These are phyloP conservation scores for Danielia reshetovae DNA, from an alignment of 805 yeast genomes.

Conservation along the genomic window DNA sequence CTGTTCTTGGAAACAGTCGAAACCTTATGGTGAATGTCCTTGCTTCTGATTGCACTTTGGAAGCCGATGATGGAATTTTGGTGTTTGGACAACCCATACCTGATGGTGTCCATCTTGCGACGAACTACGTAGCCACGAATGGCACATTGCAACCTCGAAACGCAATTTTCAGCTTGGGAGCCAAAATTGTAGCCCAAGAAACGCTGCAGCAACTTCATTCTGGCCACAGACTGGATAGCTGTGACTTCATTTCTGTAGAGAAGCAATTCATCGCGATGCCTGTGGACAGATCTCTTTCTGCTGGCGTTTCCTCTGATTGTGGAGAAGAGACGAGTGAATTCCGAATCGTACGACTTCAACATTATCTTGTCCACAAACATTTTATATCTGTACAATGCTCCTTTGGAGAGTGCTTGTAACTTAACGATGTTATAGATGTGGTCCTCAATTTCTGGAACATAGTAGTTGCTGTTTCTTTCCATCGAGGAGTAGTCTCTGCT, in stretches of 20 bases:
- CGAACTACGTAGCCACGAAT: slow-evolving; percentile 5
- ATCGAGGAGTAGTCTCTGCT: not conserved
- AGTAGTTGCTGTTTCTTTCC: not conserved
- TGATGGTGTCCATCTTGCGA: not conserved
- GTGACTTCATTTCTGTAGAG: slow-evolving; percentile 29
- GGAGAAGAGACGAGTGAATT: slow-evolving; percentile 47
- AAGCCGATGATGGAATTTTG: slow-evolving; percentile 24
- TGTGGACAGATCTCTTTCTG: slow-evolving; percentile 28
- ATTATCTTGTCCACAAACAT: slow-evolving; percentile 62
- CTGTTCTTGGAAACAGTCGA: slow-evolving; percentile 22
- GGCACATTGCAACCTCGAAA: slow-evolving; percentile 5
- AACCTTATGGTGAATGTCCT: slow-evolving; percentile 16
- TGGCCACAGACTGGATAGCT: slow-evolving; percentile 37
- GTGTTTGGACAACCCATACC: slow-evolving; percentile 8
- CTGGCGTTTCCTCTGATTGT: slow-evolving; percentile 46
- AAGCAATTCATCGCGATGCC: slow-evolving; percentile 31
- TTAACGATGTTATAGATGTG: slow-evolving; percentile 32
- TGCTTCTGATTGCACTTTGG: slow-evolving; percentile 45
- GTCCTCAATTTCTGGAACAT: slow-evolving; percentile 5
- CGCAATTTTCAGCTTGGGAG: slow-evolving; percentile 1
- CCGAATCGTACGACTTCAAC: slow-evolving; percentile 52
- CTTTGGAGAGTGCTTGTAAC: slow-evolving; percentile 69
- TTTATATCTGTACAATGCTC: slow-evolving; percentile 60
- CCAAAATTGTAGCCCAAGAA: not conserved
- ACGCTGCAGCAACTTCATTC: slow-evolving; percentile 19